These are phyloP conservation scores for Mortierella antarctica DNA, from an alignment of 192 early-diverging fungal genomes.

Conservation along the genomic window DNA sequence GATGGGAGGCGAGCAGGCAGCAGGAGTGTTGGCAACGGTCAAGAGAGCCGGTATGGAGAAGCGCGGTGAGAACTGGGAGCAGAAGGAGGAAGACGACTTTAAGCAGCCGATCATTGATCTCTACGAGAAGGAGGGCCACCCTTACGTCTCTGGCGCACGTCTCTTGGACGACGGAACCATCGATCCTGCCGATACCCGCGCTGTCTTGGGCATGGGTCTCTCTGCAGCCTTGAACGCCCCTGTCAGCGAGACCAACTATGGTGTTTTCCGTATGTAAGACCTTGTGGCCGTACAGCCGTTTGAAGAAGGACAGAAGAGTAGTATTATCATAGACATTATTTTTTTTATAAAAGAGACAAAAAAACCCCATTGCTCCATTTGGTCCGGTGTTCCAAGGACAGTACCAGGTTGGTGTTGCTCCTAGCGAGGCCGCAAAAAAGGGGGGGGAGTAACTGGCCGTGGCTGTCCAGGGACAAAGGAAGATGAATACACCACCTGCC, in stretches of 20 bases:
- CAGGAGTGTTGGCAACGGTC: slow-evolving; percentile 90
- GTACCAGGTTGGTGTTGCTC: too few relatives aligned
- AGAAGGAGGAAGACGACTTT: slow-evolving; percentile 82
- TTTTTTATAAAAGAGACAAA: too few relatives aligned
- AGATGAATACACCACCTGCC: too few relatives aligned
- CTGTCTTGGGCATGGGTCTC: slow-evolving; percentile 86
- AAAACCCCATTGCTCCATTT: too few relatives aligned
- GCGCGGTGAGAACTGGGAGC: slow-evolving; percentile 79
- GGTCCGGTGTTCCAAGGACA: too few relatives aligned
- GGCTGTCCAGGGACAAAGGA: too few relatives aligned
- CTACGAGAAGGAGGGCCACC: slow-evolving; percentile 95
- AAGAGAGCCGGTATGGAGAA: slow-evolving; percentile 83
- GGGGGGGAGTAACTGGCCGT: too few relatives aligned
- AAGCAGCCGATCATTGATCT: slow-evolving; percentile 83
- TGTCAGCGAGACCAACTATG: slow-evolving; percentile 81
- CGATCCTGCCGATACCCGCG: slow-evolving; percentile 87
- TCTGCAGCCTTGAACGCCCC: slow-evolving; percentile 82
- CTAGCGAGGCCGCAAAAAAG: too few relatives aligned
- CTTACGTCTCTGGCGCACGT: slow-evolving; percentile 90
- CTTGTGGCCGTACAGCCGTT: too few relatives aligned
- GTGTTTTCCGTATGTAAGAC: slow-evolving; percentile 96
- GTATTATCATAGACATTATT: too few relatives aligned
- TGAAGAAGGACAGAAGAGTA: too few relatives aligned
- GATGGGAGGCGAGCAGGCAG: slow-evolving; percentile 98
- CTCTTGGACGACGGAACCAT: slow-evolving; percentile 98